These are phyloP conservation scores for Hanseniaspora occidentalis DNA, from an alignment of 805 yeast species.

Conservation along the genomic window DNA sequence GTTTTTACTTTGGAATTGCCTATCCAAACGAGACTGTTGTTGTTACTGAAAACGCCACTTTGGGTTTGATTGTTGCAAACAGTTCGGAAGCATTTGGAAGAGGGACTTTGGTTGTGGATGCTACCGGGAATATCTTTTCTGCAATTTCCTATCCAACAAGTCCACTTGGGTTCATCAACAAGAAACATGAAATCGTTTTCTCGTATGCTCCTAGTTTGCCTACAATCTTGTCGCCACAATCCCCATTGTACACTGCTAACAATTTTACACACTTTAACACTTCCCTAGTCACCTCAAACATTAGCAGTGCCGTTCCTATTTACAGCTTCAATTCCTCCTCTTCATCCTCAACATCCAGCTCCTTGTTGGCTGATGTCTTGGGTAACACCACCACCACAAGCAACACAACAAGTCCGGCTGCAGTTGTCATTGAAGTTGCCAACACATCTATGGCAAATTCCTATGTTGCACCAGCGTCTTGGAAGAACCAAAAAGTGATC, in stretches of 20 bases:
- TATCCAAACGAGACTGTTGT: conserved; percentile 16
- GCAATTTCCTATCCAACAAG: conserved; percentile 17
- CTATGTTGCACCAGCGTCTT: no score
- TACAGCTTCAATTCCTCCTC: conserved; percentile 6
- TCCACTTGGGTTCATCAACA: conserved; percentile 17
- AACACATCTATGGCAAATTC: neutral
- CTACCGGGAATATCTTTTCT: conserved; percentile 16
- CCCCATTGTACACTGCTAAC: conserved; percentile 13
- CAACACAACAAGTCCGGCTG: neutral
- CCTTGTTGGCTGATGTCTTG: conserved; percentile 2
- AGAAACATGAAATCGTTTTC: conserved; percentile 12
- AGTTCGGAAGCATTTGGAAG: conserved; percentile 10
- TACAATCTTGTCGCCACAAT: conserved; percentile 10
- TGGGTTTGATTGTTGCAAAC: conserved; percentile 15
- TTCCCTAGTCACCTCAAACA: conserved; percentile 2
- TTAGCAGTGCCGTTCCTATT: neutral
- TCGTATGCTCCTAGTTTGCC: conserved; percentile 17
- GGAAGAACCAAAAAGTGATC: no score
- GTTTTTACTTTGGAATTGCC: conserved; percentile 17
- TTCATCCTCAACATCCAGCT: conserved; percentile 12
- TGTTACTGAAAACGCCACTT: conserved; percentile 12
- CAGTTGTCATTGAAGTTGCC: neutral
- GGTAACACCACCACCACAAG: neutral
- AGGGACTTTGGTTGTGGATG: conserved; percentile 17
- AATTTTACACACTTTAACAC: conserved; percentile 15